phyloP scores from a whole-genome alignment of 2,329 filamentous ascomycete genomes.

The Aspergillus novofumigatus region DNA sequence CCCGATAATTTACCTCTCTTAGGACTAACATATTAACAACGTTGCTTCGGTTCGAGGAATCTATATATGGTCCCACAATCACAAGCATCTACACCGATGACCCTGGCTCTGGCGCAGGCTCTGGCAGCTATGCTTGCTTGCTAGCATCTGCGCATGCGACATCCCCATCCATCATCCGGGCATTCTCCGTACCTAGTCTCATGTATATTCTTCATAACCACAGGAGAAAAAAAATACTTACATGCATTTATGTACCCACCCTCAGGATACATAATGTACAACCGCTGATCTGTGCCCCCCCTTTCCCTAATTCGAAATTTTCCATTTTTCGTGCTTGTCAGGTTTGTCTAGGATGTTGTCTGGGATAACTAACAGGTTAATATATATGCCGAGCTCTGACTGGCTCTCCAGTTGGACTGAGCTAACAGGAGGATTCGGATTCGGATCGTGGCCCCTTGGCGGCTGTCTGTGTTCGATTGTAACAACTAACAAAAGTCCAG shows the following conservation, averaged over 20 bases:
- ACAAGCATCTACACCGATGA: background rate
- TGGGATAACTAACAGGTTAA: background rate
- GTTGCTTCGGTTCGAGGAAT: background rate
- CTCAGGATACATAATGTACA: background rate
- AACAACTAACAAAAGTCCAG: background rate
- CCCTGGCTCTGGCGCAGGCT: too few species aligned
- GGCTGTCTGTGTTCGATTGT: background rate
- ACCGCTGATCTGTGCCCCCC: background rate
- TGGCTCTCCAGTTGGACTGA: background rate
- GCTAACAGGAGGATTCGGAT: background rate
- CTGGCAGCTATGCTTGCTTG: background rate
- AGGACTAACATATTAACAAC: too few species aligned
- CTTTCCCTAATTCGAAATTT: background rate
- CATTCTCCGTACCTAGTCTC: background rate
- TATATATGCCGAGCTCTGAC: background rate
- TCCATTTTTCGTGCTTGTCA: background rate
- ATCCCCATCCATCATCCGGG: background rate
- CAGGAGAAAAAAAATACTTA: background rate
- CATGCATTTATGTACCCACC: background rate
- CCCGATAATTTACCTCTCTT: background rate
- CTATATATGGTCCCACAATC: background rate
- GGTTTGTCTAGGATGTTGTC: background rate
- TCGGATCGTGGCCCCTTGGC: background rate
- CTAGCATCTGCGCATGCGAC: background rate
- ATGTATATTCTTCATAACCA: background rate